Evolutionary conservation across 805 yeast species (phyloP), one percentile per base, ranked within the genome.

Genomic region (Candida pini): DNA sequence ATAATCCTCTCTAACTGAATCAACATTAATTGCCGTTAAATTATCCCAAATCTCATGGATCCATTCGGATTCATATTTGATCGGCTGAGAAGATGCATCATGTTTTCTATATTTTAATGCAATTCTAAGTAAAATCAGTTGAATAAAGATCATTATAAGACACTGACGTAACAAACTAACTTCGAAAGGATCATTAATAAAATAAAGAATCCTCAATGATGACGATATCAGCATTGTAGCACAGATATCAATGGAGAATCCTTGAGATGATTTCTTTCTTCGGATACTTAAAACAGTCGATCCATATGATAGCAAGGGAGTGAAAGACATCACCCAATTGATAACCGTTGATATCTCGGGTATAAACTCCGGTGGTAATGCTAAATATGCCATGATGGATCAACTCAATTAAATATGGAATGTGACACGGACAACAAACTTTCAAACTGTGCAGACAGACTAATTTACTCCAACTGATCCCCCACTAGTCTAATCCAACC

Each of bases 221-320:
- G 87, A 73, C 1, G 95, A 80, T 43, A 86, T 67, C 41, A 88
- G 55, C 95, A 89, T 87, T 6, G 95, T 85, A 6, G 87, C 89
- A 60, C 96, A 89, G 9, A 89, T 84, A 58, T 89, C 97, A n/a
- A 87, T 66, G 5, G 95, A 82, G 52, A 88, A 87, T 16, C 96
- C 97, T 16, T 73, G 66, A 1, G 90, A 73, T 1, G 88, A 71
- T 52, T 78, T 64, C 22, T 73, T 70, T 30, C 69, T 64, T 48
- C 76, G 70, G 10, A 88, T 87, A 43, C 82, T 68, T 30, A 75
- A 64, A 23, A 88, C 73, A 1, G 96, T 87, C 12, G 92, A 74
- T 3, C 95, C 95, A 53, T 89, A 88, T 6, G 96, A 84, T 41
- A 89, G 70, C 28, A 88, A 57, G 2, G 97, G 97, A 0, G 96